Evolutionary conservation across 2,329 filamentous ascomycete genomes (phyloP).

Genomic region (Microascus cirrosus): DNA sequence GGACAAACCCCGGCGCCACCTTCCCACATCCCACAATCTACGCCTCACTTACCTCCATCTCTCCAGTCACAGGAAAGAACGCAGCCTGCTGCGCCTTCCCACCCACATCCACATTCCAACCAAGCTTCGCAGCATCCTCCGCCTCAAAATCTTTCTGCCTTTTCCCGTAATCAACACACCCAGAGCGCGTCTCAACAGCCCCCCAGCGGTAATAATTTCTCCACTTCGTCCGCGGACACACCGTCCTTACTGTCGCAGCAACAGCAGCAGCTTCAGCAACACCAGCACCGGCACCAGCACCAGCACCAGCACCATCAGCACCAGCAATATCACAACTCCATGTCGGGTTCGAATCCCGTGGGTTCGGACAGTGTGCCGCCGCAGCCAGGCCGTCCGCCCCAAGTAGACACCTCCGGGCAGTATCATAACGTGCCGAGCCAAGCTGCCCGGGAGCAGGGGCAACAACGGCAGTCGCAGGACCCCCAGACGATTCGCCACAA

Average conservation of each 20-base stretch:
- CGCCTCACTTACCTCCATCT: neutral
- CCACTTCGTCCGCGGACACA: neutral
- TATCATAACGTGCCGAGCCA: neutral
- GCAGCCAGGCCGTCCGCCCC: neutral
- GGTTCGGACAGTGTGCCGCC: neutral
- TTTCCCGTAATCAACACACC: neutral
- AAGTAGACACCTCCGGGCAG: neutral
- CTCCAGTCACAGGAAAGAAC: neutral
- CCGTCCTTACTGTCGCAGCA: neutral
- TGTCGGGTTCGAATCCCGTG: neutral
- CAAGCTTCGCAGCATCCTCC: neutral
- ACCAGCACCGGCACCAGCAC: neutral
- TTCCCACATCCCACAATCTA: neutral
- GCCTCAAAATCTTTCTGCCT: neutral
- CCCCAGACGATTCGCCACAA: slow-evolving; percentile 1
- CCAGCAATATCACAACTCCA: neutral
- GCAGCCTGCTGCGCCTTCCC: neutral
- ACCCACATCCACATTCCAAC: neutral
- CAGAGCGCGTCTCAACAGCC: neutral
- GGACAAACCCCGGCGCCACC: neutral
- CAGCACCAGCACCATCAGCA: neutral
- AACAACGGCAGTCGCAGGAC: neutral
- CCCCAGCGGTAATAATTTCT: neutral
- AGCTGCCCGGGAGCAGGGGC: neutral
- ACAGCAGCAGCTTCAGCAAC: neutral